Conservation (phyloP, 495 filamentous ascomycete genomes). For the Choiromyces venosus region DNA sequence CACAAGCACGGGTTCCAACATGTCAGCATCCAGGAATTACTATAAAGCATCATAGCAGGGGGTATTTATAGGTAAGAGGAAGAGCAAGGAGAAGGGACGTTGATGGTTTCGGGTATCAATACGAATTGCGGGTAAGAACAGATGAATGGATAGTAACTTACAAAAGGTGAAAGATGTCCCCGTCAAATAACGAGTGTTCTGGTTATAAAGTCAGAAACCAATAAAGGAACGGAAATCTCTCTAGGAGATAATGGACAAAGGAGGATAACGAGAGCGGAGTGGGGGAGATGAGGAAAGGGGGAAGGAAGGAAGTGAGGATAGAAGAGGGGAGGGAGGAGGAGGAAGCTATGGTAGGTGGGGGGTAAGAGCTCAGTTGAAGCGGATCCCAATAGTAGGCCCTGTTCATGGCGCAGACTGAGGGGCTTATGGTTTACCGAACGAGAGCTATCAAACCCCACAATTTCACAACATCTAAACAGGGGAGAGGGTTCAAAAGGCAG, state of each 20-base stretch:
- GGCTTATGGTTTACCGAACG: slow-evolving; percentile 30
- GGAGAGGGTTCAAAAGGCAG: not conserved
- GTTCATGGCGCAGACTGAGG: slow-evolving; percentile 20
- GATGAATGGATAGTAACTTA: not conserved
- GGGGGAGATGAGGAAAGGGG: not conserved
- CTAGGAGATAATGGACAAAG: slow-evolving; percentile 9
- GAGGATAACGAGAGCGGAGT: slow-evolving; percentile 8
- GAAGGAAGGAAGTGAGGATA: not conserved
- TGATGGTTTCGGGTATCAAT: not conserved
- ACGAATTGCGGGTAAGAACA: not conserved
- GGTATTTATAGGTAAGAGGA: slow-evolving; percentile 15
- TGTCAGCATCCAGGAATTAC: slow-evolving; percentile 16
- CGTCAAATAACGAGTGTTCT: slow-evolving; percentile 20
- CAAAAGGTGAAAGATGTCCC: not conserved
- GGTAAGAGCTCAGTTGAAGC: slow-evolving; percentile 19
- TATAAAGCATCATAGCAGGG: slow-evolving; percentile 15
- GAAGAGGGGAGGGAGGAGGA: slow-evolving; percentile 15
- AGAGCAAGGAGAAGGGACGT: not conserved
- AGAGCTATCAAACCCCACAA: slow-evolving; percentile 22
- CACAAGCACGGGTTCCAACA: not conserved
- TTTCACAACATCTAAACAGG: slow-evolving; percentile 8
- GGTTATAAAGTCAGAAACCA: slow-evolving; percentile 23
- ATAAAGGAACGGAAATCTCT: slow-evolving; percentile 14
- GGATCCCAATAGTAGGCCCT: slow-evolving; percentile 15
- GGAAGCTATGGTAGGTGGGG: slow-evolving; percentile 16